Evolutionary conservation across 202 grass and related monocot species (phyloP).

Genomic region (Digitaria exilis): DNA sequence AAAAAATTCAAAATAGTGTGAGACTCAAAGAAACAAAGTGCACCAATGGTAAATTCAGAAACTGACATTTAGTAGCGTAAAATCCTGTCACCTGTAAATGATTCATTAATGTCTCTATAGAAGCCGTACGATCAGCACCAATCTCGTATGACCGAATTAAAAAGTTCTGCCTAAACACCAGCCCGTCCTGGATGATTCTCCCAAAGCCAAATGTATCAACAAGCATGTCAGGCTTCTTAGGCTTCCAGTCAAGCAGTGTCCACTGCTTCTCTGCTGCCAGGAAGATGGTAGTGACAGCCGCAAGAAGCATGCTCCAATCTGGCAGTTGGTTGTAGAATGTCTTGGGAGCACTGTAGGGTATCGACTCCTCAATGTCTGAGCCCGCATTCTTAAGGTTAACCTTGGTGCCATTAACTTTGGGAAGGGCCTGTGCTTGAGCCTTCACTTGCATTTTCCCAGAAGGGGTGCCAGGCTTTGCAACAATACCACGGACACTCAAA

Average conservation of each 20-base stretch:
- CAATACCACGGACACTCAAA: conserved; percentile 69
- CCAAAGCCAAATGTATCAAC: conserved; percentile 86
- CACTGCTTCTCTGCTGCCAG: conserved; percentile 96
- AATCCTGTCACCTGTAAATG: conserved; percentile 82
- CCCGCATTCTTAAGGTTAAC: conserved; percentile 55
- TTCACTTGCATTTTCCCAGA: conserved; percentile 65
- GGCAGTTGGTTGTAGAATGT: conserved; percentile 95
- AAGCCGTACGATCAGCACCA: conserved; percentile 93
- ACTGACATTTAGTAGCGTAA: background rate
- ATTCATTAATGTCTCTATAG: conserved; percentile 98
- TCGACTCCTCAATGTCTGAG: conserved; percentile 38
- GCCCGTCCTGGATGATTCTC: conserved; percentile 84
- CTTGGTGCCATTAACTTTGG: conserved; percentile 78
- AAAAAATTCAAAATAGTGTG: conserved; percentile 14
- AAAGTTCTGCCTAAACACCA: conserved; percentile 93
- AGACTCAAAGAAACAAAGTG: conserved; percentile 18
- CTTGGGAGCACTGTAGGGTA: conserved; percentile 54
- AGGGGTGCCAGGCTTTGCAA: conserved; percentile 61
- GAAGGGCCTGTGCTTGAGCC: conserved; percentile 70
- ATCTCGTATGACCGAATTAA: conserved; percentile 98
- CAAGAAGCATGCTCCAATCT: conserved; percentile 96
- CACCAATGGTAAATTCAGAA: background rate
- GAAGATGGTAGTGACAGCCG: conserved; percentile 89
- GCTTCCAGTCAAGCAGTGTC: conserved; percentile 93
- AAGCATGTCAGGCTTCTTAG: conserved; percentile 85